A percentile compares a stretch with the other conserved stretches of the same genome.
Evolutionary conservation across 2,329 filamentous ascomycete species (phyloP).

Genomic region (Colletotrichum nymphaeae): DNA sequence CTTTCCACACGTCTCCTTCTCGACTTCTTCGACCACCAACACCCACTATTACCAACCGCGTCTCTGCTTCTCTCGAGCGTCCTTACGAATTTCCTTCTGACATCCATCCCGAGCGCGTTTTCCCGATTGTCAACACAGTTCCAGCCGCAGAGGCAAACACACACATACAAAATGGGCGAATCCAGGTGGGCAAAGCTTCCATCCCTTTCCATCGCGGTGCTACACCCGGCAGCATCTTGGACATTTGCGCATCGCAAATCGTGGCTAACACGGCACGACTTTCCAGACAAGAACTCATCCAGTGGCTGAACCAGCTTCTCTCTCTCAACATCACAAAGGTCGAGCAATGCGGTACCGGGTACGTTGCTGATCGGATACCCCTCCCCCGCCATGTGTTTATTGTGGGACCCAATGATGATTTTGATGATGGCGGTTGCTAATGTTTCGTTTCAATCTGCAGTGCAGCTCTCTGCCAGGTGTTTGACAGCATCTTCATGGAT

Average conservation of each 20-base stretch:
- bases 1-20: conserved; percentile 28
- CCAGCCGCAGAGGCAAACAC: conserved; percentile 8
- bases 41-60: conserved; percentile 1
- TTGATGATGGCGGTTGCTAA: conserved; percentile 38
- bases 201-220: conserved; percentile 1
- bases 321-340: conserved; percentile 99
- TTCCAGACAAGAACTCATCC: conserved; percentile 90
- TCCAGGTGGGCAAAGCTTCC: conserved; percentile 60
- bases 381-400: conserved; percentile 41
- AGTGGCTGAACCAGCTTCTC: conserved; percentile 97
- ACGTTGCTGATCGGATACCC: conserved; percentile 54
- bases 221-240: not conserved
- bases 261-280: conserved; percentile 38
- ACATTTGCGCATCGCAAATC: conserved; percentile 12
- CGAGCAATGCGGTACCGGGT: conserved; percentile 99
- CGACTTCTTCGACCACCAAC: not conserved
- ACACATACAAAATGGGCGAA: conserved; percentile 67
- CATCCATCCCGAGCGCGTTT: conserved; percentile 5
- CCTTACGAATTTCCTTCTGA: conserved; percentile 17
- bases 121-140: not conserved
- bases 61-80: conserved; percentile 28
- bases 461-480: conserved; percentile 95
- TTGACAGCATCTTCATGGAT: conserved; percentile 97
- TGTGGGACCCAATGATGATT: conserved; percentile 31
- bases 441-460: conserved; percentile 57